Evolutionary conservation across 768 basidiomycete genomes (phyloP).

Genomic region (Mycena venus): DNA sequence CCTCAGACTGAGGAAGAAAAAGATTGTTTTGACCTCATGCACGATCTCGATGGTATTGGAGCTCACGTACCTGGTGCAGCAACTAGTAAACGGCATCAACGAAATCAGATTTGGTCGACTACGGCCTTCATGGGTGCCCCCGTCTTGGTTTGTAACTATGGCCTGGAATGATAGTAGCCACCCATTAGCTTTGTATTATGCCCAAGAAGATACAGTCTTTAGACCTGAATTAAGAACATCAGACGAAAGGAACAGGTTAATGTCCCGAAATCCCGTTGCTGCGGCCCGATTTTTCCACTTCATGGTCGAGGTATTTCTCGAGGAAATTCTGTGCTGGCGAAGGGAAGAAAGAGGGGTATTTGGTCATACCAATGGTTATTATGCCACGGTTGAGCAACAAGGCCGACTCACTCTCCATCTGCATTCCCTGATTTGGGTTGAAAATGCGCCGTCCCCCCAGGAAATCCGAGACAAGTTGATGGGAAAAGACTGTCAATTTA

Average conservation of each 20-base stretch:
- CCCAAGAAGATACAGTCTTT: no score
- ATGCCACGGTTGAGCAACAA: slow-evolving; percentile 52
- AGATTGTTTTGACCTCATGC: slow-evolving; percentile 47
- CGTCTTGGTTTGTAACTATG: not conserved
- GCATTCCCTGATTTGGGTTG: no score
- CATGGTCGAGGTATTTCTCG: slow-evolving; percentile 44
- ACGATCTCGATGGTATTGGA: slow-evolving; percentile 51
- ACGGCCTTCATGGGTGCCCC: slow-evolving; percentile 9
- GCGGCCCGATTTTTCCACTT: slow-evolving; percentile 50
- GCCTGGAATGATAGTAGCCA: not conserved
- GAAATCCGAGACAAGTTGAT: no score
- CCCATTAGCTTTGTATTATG: slow-evolving; percentile 3
- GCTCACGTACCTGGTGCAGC: slow-evolving; percentile 43
- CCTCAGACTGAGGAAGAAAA: slow-evolving; percentile 44
- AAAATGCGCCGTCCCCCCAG: no score
- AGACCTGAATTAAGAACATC: not conserved
- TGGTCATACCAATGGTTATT: slow-evolving; percentile 45
- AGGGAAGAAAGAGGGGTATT: slow-evolving; percentile 34
- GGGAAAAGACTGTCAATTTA: no score
- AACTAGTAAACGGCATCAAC: slow-evolving; percentile 5
- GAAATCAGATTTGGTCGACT: slow-evolving; percentile 23
- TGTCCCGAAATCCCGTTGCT: no score
- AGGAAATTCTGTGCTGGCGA: slow-evolving; percentile 39
- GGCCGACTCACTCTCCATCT: slow-evolving; percentile 48
- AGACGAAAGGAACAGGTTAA: not conserved